Percentiles rank a stretch among this genome's conserved stretches.
phyloP scores from a whole-genome alignment of 495 filamentous ascomycete species.

The Trichocladium antarcticum region DNA sequence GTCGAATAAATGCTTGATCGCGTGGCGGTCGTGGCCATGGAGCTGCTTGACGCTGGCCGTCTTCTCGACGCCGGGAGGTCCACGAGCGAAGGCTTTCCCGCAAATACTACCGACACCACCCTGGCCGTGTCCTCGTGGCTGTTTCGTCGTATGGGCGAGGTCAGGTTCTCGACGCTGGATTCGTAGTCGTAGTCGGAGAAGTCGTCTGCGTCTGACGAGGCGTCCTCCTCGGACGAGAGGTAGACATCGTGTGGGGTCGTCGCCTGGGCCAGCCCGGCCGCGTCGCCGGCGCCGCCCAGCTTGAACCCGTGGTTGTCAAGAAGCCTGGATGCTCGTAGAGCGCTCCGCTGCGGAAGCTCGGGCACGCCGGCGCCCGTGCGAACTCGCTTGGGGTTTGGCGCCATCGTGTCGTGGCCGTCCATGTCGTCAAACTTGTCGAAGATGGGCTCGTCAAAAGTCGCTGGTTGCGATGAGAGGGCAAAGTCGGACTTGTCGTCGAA shows the following conservation, averaged over 20 bases:
- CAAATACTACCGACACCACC: slow-evolving; percentile 39
- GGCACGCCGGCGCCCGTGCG: slow-evolving; percentile 12
- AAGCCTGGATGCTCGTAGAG: slow-evolving; percentile 33
- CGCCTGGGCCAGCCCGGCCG: slow-evolving; percentile 19
- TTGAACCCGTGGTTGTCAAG: slow-evolving; percentile 31
- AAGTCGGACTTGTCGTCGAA: slow-evolving; percentile 8
- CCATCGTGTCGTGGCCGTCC: slow-evolving; percentile 19
- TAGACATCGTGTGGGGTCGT: slow-evolving; percentile 37
- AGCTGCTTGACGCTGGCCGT: slow-evolving; percentile 31
- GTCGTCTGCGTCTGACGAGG: slow-evolving; percentile 40
- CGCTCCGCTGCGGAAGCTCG: slow-evolving; percentile 33
- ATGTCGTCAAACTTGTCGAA: slow-evolving; percentile 22
- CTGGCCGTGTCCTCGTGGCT: slow-evolving; percentile 40
- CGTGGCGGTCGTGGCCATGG: slow-evolving; percentile 12
- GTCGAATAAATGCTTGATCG: slow-evolving; percentile 22
- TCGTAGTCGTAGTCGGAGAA: slow-evolving; percentile 42
- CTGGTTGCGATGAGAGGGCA: slow-evolving; percentile 5
- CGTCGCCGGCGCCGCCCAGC: slow-evolving; percentile 26
- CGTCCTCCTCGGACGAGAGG: slow-evolving; percentile 43
- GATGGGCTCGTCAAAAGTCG: slow-evolving; percentile 18
- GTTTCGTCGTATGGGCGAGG: slow-evolving; percentile 25
- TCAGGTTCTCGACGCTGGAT: slow-evolving; percentile 29
- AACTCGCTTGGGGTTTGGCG: slow-evolving; percentile 15
- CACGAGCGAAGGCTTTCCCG: slow-evolving; percentile 38
- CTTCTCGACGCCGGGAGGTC: slow-evolving; percentile 29